Evolutionary conservation across 495 filamentous ascomycete species (phyloP).

Genomic region (Emericellopsis terricola): DNA sequence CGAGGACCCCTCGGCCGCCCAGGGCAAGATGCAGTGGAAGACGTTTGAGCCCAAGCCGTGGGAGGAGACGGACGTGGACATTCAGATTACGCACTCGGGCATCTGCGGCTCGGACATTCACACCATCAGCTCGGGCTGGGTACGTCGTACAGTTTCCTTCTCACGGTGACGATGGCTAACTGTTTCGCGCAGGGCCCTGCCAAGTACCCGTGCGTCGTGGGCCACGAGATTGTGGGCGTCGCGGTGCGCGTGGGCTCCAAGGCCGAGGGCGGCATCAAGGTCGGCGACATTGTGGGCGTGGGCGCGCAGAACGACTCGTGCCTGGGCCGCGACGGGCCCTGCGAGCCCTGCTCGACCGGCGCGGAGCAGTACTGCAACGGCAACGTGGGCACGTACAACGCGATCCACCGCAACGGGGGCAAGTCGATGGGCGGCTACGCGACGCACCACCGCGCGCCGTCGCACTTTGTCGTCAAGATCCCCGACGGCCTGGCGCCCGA

Average conservation of each 20-base stretch:
- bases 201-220: constrained; percentile 38
- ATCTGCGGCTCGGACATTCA: constrained; percentile 40
- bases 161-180: no score
- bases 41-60: constrained; percentile 40
- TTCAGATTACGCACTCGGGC: constrained; percentile 35
- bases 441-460: constrained; percentile 25
- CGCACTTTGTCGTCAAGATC: constrained; percentile 49
- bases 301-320: constrained; percentile 37
- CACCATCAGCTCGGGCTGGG: constrained; percentile 37
- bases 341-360: constrained; percentile 37
- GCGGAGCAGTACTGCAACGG: constrained; percentile 38
- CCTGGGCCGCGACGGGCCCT: constrained; percentile 36
- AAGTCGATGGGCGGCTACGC: constrained; percentile 36
- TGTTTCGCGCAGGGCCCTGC: constrained; percentile 3
- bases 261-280: constrained; percentile 33
- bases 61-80: constrained; percentile 37
- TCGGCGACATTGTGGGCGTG: constrained; percentile 38
- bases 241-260: constrained; percentile 38
- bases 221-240: constrained; percentile 43
- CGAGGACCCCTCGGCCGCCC: constrained; percentile 33
- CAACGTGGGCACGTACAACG: constrained; percentile 36
- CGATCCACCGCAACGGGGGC: constrained; percentile 34
- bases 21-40: constrained; percentile 54
- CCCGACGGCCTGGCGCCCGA: constrained; percentile 52
- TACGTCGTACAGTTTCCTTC: constrained; percentile 29